phyloP scores from a whole-genome alignment of 2,329 filamentous ascomycete genomes.

The Epichloe bromicola region DNA sequence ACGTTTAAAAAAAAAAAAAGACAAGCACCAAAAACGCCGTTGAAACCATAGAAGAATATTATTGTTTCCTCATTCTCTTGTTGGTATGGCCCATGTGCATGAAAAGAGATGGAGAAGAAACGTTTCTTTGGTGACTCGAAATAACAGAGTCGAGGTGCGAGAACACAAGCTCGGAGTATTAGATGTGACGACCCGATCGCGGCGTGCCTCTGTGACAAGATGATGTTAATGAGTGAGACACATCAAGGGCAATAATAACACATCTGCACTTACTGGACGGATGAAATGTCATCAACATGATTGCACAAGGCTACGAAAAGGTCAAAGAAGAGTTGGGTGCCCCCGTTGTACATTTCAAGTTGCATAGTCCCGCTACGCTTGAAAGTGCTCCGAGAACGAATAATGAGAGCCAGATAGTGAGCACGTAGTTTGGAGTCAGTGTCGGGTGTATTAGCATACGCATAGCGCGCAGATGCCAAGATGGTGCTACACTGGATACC shows the following conservation, averaged over 20 bases:
- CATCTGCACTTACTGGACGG: slow-evolving; percentile 34
- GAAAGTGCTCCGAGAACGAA: slow-evolving; percentile 75
- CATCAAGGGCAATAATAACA: background rate
- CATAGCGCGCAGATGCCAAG: slow-evolving; percentile 73
- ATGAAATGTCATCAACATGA: slow-evolving; percentile 62
- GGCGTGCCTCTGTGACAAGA: slow-evolving; percentile 23
- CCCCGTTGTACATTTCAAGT: slow-evolving; percentile 81
- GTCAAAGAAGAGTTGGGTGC: slow-evolving; percentile 77
- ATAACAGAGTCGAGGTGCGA: background rate
- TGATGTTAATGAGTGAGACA: background rate
- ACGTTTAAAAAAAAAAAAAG: background rate
- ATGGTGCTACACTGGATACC: slow-evolving; percentile 79
- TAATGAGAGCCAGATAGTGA: slow-evolving; percentile 86
- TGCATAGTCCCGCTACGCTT: slow-evolving; percentile 94
- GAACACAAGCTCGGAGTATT: slow-evolving; percentile 5
- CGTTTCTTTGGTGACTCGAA: background rate
- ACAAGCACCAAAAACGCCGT: background rate
- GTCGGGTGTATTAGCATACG: slow-evolving; percentile 80
- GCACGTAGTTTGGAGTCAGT: slow-evolving; percentile 81
- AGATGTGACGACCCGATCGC: slow-evolving; percentile 33
- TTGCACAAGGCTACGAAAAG: slow-evolving; percentile 89
- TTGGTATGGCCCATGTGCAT: background rate
- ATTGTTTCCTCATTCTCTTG: background rate
- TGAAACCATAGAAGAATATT: background rate
- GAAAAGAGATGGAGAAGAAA: background rate